Percentiles rank a stretch among this genome's conserved stretches.
These are phyloP conservation scores for Arxiozyma slooffiae DNA, from an alignment of 1,139 yeast genomes.

Conservation along the genomic window DNA sequence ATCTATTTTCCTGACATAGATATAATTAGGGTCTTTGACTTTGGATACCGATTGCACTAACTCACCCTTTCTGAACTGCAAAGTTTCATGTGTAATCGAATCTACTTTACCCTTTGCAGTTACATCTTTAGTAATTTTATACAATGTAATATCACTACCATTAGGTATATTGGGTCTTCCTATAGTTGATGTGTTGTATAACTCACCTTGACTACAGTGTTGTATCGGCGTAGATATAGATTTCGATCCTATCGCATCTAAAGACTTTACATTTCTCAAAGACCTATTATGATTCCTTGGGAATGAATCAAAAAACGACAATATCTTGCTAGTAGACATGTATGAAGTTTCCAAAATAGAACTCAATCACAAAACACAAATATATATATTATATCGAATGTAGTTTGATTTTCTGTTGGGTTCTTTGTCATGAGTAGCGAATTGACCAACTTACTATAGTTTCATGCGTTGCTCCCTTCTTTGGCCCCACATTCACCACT, in stretches of 20 bases:
- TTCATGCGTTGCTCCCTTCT: no score
- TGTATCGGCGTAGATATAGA: conserved; percentile 1
- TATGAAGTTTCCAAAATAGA: not conserved
- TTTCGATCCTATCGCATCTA: not conserved
- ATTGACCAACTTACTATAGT: no score
- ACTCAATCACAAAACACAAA: not conserved
- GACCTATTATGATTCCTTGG: not conserved
- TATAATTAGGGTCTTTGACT: conserved; percentile 8
- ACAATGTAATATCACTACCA: not conserved
- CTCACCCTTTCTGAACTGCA: conserved; percentile 15
- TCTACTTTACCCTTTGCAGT: not conserved
- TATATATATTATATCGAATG: no score
- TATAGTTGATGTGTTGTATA: not conserved
- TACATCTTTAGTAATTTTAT: not conserved
- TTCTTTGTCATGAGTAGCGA: no score
- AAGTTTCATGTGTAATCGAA: not conserved
- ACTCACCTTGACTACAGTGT: not conserved
- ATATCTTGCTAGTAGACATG: not conserved
- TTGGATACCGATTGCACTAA: conserved; percentile 17
- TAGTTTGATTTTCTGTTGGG: no score
- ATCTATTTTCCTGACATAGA: conserved; percentile 17
- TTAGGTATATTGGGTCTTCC: not conserved
- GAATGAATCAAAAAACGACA: not conserved
- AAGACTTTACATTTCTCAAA: not conserved
- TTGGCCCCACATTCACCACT: no score